Base-by-base conservation (phyloP, 176 grass and related monocot species). In the Triticum dicoccoides region DNA sequence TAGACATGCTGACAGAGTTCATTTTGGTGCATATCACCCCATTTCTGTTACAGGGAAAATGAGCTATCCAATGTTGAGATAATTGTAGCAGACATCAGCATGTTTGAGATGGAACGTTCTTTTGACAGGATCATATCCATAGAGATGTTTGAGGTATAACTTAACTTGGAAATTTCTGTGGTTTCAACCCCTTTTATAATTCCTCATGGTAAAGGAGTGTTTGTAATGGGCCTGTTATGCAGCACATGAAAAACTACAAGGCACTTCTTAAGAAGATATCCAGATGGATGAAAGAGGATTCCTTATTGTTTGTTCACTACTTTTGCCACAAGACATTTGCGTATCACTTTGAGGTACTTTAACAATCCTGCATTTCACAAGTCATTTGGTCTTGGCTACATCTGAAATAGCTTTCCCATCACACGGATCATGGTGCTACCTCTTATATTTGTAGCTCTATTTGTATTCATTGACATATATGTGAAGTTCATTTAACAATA, bases 221-320 rank as follows among this genome's bases (percentile, higher is more conserved):
- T 23, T 80, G 11, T 80, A n/a, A 69, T 58, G 63, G 45, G 9
- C 14, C 14, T 83, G 11, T 83, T 47, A 65, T 73, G 39, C 88
- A 96, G 96, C 96, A 98, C 88, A 98, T 98, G 96, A 98, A 98
- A 86, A 98, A 96, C 77, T 98, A 98, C 82, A 96, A 94, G 76
- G 80, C 86, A 47, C 96, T 98, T 86, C 90, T 98, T 77, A 96
- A 98, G 56, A 96, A 98, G 80, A 88, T 98, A 98, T 96, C 97
- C 3, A 77, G 39, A 51, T 98, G 97, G 96, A 96, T 98, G 93
- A 89, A 96, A 86, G 84, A 89, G 39, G 97, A 98, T 69, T 78
- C 92, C 62, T 79, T 98, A 77, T 47, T 96, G 32, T 98, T 98
- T 62, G 84, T 98, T 90, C 97, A 98, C 85, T 79, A 85, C 87